Base-by-base conservation (phyloP, 345 rosid species). In the Eucalyptus microcorys region DNA sequence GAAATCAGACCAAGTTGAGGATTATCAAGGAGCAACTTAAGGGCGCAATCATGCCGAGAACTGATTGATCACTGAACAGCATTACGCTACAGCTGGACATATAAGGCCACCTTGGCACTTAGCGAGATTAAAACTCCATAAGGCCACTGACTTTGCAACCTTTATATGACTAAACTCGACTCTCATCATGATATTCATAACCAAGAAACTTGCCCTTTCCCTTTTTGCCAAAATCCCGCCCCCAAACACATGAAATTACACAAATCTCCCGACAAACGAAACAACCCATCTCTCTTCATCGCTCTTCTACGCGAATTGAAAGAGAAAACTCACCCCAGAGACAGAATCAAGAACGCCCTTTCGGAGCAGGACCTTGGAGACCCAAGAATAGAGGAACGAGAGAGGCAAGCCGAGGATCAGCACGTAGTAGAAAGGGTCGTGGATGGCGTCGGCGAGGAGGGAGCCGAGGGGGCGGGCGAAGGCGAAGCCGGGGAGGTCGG, bases 321-420 rank as follows among this genome's bases (percentile, higher is more conserved):
- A 14, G 14, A 5, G 2, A 76, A 6, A 34, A 88, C 95, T 90
- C 89, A 95, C 97, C 94, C 94, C 93, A 24, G 95, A 93, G 87
- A 92, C 91, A 13, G 96, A 93, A 94, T 93, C 94, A 55, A 95
- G 95, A 80, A 94, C 19, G 34, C 90, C 89, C 86, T 89, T 92
- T 52, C 66, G 93, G 45, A 94, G 89, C 91, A 93, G 89, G 85
- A 93, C 7, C 89, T 80, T 87, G 68, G 97, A 95, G 40, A 91
- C 85, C 92, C 94, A 92, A 13, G 96, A 89, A 89, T 95, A 94
- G 30, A 95, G 80, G 86, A 94, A 16, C 61, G 92, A 92, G 17
- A 95, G 71, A 45, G 97, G 97, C 7, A 94, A 15, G 42, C 96
- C 97, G 88, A 95, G 91, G 87, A 95, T 91, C 59, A 94, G 59